Evolutionary conservation across 2,329 filamentous ascomycete species (phyloP), one percentile per base, ranked within the genome.

Genomic region (Bisporella sp.): DNA sequence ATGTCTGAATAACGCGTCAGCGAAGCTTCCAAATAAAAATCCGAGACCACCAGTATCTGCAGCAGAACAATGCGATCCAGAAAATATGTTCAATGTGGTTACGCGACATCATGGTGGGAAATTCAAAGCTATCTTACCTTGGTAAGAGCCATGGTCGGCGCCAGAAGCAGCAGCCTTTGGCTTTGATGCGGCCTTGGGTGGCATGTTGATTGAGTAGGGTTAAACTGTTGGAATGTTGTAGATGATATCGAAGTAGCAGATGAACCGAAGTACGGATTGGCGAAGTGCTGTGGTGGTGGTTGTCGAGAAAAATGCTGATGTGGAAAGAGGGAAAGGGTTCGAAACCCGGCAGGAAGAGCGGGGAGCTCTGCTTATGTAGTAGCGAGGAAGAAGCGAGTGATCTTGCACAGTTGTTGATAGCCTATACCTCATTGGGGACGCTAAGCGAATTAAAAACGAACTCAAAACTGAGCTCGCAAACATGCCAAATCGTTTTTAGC

Each of bases 101-200:
- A 65, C 67, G 73, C 73, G 73, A 79, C 68, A 65, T 66, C 54
- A 66, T 67, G 52, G 63, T 66, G 67, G 59, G 51, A 33, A 54
- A 53, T 47, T 53, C 57, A 66, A 63, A 73, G 52, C 75, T 66
- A 71, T 83, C 76, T 66, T 71, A 85, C 84, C 82, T 73, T 79
- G 79, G 73, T 86, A 87, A 62, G 54, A 79, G 61, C 76, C 75
- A 73, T 85, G 82, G 56, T 73, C 69, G 57, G 78, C 67, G 57
- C 83, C 83, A 63, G 73, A 61, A 59, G 77, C 73, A 62, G 75
- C 61, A 71, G 83, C 82, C 75, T 85, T 85, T 62, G 81, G 21
- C 21, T 21, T 21, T 21, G 21, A 21, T 21, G 21, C 21, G 21
- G 21, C 21, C 21, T 21, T 21, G 21, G 21, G 78, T 76, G 81